phyloP scores from a whole-genome alignment of 495 filamentous ascomycete species.

The Xanthoparmelia taractica region DNA sequence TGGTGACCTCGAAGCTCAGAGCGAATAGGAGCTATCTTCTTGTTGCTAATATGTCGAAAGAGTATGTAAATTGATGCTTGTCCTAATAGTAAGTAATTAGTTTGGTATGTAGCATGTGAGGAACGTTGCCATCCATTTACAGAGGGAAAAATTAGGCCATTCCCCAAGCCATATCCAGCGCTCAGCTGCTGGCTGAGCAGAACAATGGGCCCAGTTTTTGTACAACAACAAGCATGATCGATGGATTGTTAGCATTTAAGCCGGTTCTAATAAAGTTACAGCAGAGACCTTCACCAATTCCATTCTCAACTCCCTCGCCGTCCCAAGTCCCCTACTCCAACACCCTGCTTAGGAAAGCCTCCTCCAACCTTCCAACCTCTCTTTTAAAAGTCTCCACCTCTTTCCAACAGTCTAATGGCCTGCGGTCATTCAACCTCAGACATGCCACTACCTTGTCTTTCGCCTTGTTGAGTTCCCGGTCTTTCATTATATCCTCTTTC shows the following conservation, averaged over 20 bases:
- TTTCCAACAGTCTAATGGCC: constrained; percentile 90
- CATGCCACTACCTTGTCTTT: constrained; percentile 72
- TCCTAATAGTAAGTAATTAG: too few species aligned
- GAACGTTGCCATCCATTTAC: too few species aligned
- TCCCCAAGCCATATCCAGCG: neutral
- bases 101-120: too few species aligned
- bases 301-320: neutral
- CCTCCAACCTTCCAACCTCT: constrained; percentile 78
- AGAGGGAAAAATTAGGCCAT: too few species aligned
- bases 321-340: constrained; percentile 40
- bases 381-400: constrained; percentile 87
- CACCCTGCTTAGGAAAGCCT: constrained; percentile 77
- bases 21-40: too few species aligned
- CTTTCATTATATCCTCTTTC: constrained; percentile 55
- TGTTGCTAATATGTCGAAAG: too few species aligned
- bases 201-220: neutral
- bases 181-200: neutral
- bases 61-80: too few species aligned
- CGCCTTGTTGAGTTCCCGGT: constrained; percentile 54
- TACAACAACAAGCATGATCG: neutral
- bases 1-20: too few species aligned
- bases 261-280: neutral
- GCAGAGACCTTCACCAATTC: neutral
- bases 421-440: constrained; percentile 73
- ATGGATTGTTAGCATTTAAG: neutral